Conservation (phyloP, 169 alveolate species). For the Plasmodium vivax region DNA sequence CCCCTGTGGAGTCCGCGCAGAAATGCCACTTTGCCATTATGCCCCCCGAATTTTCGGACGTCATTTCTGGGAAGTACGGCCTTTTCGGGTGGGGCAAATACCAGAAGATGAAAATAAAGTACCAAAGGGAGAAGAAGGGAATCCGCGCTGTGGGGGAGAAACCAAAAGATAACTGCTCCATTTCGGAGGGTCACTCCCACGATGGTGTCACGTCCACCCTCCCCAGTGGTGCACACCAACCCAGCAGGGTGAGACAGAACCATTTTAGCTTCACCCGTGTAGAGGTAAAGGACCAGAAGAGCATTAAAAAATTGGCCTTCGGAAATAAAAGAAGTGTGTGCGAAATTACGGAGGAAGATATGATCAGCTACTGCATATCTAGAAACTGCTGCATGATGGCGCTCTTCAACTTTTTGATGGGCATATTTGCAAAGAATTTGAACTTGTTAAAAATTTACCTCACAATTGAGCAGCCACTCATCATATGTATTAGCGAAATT, state of each 20-base stretch:
- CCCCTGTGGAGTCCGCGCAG: background rate
- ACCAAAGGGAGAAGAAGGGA: background rate
- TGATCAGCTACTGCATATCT: constrained; percentile 44
- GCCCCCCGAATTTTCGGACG: constrained; percentile 65
- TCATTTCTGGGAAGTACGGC: constrained; percentile 57
- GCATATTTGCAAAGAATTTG: constrained; percentile 1
- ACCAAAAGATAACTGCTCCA: background rate
- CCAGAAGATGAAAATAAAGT: constrained; percentile 33
- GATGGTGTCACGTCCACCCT: background rate
- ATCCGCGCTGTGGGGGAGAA: background rate
- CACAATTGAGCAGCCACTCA: constrained; percentile 64
- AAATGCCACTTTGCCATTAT: constrained; percentile 1
- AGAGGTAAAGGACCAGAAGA: constrained; percentile 1
- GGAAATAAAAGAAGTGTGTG: constrained; percentile 65
- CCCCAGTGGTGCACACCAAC: background rate
- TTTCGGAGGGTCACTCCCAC: background rate
- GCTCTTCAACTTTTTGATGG: constrained; percentile 32
- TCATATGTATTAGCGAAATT: constrained; percentile 57
- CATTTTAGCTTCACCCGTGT: constrained; percentile 17
- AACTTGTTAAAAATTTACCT: constrained; percentile 38
- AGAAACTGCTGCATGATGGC: constrained; percentile 34
- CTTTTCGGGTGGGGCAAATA: constrained; percentile 63
- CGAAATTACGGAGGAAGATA: constrained; percentile 71
- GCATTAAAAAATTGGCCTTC: constrained; percentile 46
- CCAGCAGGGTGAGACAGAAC: background rate